These are phyloP conservation scores for Colletotrichum falcatum DNA, from an alignment of 2,329 filamentous ascomycete genomes.

Conservation along the genomic window DNA sequence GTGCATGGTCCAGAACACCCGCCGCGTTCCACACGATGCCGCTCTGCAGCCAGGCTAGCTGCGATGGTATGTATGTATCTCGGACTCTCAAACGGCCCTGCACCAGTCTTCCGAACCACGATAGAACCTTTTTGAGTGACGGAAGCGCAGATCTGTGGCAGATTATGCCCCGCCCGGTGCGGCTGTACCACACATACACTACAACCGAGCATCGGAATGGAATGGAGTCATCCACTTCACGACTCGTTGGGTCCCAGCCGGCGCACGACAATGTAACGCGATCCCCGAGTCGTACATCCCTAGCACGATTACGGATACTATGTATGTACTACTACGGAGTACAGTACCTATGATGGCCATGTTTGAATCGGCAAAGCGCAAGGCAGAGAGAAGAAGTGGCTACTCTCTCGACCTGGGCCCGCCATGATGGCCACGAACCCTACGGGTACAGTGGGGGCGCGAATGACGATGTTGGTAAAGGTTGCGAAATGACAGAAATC, in stretches of 20 bases:
- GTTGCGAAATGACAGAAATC: conserved; percentile 12
- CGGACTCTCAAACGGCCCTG: background rate
- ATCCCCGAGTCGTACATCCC: conserved; percentile 26
- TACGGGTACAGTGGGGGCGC: background rate
- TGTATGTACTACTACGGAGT: background rate
- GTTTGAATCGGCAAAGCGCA: conserved; percentile 1
- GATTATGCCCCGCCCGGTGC: conserved; percentile 7
- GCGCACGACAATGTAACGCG: conserved; percentile 33
- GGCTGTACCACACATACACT: background rate
- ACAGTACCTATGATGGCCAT: background rate
- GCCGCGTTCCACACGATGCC: background rate
- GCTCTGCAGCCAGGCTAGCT: background rate
- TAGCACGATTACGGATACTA: no score
- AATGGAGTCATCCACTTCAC: conserved; percentile 15
- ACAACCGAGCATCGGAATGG: conserved; percentile 5
- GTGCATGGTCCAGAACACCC: background rate
- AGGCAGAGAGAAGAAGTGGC: conserved; percentile 5
- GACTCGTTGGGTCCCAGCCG: conserved; percentile 19
- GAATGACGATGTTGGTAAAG: conserved; percentile 10
- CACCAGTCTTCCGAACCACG: conserved; percentile 5
- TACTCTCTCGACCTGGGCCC: background rate
- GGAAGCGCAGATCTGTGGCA: conserved; percentile 28
- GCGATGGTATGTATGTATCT: no score
- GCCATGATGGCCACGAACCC: background rate
- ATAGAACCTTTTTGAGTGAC: conserved; percentile 7